A percentile compares a stretch with the other conserved stretches of the same genome.
Conservation (phyloP, 768 basidiomycete species). For the Mrakia gelida region DNA sequence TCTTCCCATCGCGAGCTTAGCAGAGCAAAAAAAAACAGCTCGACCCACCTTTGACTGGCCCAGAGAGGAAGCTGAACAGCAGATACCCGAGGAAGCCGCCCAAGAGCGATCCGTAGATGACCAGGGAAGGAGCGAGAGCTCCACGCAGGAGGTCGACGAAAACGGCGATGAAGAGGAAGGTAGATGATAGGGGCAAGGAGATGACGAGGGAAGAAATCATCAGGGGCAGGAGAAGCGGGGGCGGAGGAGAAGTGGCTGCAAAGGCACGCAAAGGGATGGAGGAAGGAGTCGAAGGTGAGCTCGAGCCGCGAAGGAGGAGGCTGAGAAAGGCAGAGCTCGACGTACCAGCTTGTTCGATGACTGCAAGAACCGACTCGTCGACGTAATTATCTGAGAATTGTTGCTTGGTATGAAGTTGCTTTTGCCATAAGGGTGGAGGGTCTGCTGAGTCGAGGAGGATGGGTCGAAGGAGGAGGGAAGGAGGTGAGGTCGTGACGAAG, state of each 20-base stretch:
- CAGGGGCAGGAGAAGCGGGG: slow-evolving; percentile 52
- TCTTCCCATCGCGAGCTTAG: not conserved
- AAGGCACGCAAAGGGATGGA: slow-evolving; percentile 70
- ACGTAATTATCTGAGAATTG: slow-evolving; percentile 73
- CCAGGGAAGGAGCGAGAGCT: slow-evolving; percentile 43
- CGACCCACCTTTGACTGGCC: slow-evolving; percentile 5
- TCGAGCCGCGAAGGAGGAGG: not conserved
- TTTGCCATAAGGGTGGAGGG: slow-evolving; percentile 6
- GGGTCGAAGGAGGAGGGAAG: not conserved
- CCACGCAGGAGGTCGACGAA: slow-evolving; percentile 68
- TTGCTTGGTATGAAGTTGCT: slow-evolving; percentile 20
- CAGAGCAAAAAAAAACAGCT: not conserved
- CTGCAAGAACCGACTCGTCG: slow-evolving; percentile 62
- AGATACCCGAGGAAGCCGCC: not conserved
- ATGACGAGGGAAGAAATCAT: slow-evolving; percentile 68
- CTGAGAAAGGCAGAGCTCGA: not conserved
- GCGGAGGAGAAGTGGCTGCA: slow-evolving; percentile 50
- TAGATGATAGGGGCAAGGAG: slow-evolving; percentile 75
- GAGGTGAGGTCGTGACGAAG: not conserved
- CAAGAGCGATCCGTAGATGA: slow-evolving; percentile 23
- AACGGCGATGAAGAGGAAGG: slow-evolving; percentile 73
- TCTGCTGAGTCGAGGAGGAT: not conserved
- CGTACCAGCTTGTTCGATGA: slow-evolving; percentile 28
- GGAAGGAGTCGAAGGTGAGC: not conserved
- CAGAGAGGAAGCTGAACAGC: not conserved